phyloP scores from a whole-genome alignment of 805 yeast genomes.

The Teunomyces barrocoloradensis region DNA sequence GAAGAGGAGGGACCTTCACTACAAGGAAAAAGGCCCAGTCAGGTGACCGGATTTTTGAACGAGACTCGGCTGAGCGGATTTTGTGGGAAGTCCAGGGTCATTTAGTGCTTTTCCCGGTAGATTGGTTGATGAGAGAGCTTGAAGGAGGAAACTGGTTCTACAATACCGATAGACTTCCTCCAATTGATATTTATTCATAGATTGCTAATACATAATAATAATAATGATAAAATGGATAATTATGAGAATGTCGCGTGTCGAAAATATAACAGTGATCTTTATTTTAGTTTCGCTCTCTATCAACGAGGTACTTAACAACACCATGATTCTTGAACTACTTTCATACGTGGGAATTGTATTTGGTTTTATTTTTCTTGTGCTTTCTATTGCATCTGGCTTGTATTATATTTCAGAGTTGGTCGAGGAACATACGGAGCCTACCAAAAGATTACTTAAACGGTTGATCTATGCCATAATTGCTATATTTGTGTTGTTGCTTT shows the following conservation, averaged over 20 bases:
- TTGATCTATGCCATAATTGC: constrained; percentile 62
- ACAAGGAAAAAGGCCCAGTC: constrained; percentile 32
- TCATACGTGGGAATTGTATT: constrained; percentile 37
- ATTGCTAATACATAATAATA: too few relatives aligned
- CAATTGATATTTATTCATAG: constrained; percentile 73
- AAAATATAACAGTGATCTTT: not conserved
- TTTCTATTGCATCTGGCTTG: constrained; percentile 80
- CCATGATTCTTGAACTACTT: constrained; percentile 39
- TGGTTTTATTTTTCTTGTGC: constrained; percentile 40
- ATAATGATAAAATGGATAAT: constrained; percentile 2
- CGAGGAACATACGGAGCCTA: constrained; percentile 88
- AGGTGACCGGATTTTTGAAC: constrained; percentile 58
- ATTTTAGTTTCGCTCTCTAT: too few relatives aligned
- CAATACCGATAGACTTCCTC: constrained; percentile 90
- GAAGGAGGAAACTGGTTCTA: constrained; percentile 95
- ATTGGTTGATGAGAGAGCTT: constrained; percentile 84
- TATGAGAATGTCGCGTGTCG: not conserved
- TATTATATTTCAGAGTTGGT: constrained; percentile 89
- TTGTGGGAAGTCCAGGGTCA: constrained; percentile 78
- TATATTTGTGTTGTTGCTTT: constrained; percentile 52
- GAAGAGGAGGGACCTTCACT: constrained; percentile 37
- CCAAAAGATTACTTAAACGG: constrained; percentile 65
- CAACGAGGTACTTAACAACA: not conserved
- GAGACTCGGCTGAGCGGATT: constrained; percentile 72
- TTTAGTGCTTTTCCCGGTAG: constrained; percentile 85